Evolutionary conservation across 2,329 filamentous ascomycete genomes (phyloP), one percentile per base, ranked within the genome.

Genomic region (Cladosporium sp.): DNA sequence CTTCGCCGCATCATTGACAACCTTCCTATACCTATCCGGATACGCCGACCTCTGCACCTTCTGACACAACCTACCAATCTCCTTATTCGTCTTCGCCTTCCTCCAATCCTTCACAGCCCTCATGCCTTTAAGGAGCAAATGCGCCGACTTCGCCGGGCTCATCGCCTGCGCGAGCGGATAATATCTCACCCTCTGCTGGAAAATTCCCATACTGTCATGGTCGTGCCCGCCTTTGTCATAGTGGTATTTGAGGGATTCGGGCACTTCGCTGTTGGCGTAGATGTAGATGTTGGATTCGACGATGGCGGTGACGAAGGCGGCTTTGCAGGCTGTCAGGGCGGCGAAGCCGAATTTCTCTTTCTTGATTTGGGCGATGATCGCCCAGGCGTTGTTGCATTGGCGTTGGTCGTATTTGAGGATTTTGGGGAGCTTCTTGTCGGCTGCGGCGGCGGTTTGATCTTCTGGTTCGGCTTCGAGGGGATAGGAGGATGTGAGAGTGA

Each of bases 321-420:
- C 17, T 32, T 47, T 40, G 44, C 44, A 47, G 15, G 44, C 44
- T 19, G 34, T 39, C 22, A 47, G 24, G 1, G 24, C 44, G 36
- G 38, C 24, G 7, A 17, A 17, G 22, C 44, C 44, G 7, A 39
- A 47, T 17, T 47, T 47, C 7, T 47, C 44, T 34, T 34, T 36
- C 18, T 47, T 47, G 22, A 47, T 47, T 24, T 47, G 44, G 15
- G 38, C 38, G 44, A 47, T 47, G 34, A 47, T 47, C 6, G 44
- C 36, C 44, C 44, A 40, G 36, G 44, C 44, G 11, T 47, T 47
- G 44, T 47, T 47, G 44, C 34, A 47, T n/a, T 47, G 44, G 18
- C 17, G 29, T 24, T 47, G 44, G 18, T 47, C 44, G 22, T 32
- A 47, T 8, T 24, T 24, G 9, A 24, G 36, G 12, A 47, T 47